Percentiles rank a stretch among this genome's conserved stretches.
Evolutionary conservation across 805 yeast genomes (phyloP).

Genomic region (Metschnikowia orientalis): DNA sequence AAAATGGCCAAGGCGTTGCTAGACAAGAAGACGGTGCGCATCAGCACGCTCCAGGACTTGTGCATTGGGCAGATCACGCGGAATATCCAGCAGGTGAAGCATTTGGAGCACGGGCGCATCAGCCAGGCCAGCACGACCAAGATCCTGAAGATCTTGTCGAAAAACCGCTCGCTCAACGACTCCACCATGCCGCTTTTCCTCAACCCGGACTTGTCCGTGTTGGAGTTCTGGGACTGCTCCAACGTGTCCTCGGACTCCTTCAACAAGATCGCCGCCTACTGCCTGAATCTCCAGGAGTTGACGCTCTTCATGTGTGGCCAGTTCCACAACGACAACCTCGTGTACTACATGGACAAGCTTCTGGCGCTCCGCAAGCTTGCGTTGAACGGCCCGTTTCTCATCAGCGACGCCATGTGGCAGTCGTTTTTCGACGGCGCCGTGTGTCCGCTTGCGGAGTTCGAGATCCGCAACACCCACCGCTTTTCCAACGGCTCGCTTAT

Average conservation of each 20-base stretch:
- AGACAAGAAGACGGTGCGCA: slow-evolving; percentile 57
- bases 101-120: slow-evolving; percentile 66
- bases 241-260: slow-evolving; percentile 62
- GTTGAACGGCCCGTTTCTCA: slow-evolving; percentile 88
- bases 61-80: slow-evolving; percentile 67
- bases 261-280: slow-evolving; percentile 66
- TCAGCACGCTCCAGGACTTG: slow-evolving; percentile 76
- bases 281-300: slow-evolving; percentile 66
- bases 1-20: slow-evolving; percentile 79
- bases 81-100: slow-evolving; percentile 71
- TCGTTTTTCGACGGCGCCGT: slow-evolving; percentile 61
- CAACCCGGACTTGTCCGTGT: slow-evolving; percentile 47
- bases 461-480: slow-evolving; percentile 78
- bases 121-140: slow-evolving; percentile 68
- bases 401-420: slow-evolving; percentile 74
- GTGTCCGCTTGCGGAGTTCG: slow-evolving; percentile 51
- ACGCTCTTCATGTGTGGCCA: slow-evolving; percentile 92
- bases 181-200: slow-evolving; percentile 71
- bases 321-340: slow-evolving; percentile 69
- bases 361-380: slow-evolving; percentile 48
- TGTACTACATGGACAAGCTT: slow-evolving; percentile 59
- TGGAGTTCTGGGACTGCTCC: slow-evolving; percentile 93
- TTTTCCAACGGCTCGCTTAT: slow-evolving; percentile 64
- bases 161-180: slow-evolving; percentile 75
- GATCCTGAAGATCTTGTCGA: slow-evolving; percentile 71